Base-by-base conservation (phyloP, 495 filamentous ascomycete genomes). In the Trypethelium eluteriae region DNA sequence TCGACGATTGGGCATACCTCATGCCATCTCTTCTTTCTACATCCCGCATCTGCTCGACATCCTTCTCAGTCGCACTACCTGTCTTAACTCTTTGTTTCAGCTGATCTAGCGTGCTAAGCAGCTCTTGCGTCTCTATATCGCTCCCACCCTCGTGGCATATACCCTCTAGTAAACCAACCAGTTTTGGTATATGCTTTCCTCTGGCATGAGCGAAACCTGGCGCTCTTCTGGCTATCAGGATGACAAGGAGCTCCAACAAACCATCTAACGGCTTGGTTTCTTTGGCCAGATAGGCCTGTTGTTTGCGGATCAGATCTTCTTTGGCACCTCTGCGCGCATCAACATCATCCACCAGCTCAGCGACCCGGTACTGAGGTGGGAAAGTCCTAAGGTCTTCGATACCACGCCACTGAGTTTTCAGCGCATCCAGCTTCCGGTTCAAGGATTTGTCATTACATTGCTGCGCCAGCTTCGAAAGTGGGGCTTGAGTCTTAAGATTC, bases 371-470 rank as follows among this genome's bases (percentile, higher is more conserved):
- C 6, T 34, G 25, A 59, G 53, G 32, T 1, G 53, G 53, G 0
- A 59, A 59, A 59, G 53, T 35, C 36, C 32, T 34, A 35, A 59
- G 53, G 18, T 59, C 32, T 59, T 59, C 53, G 25, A 59, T 7
- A 14, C 32, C 53, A 59, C 32, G 53, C 53, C 53, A 59, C 4
- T 59, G 53, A 18, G 18, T 59, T 14, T 59, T 59, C 2, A 59
- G 53, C 25, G n/a, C 53, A 9, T 59, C 53, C 5, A 59, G 5
- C 53, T 59, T 59, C 5, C 53, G 53, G 32, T 36, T 14, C 53
- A 59, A 36, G 6, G 53, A 18, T 59, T 59, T 59, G 53, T 59
- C 53, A 36, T 59, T 59, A 59, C 53, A 59, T 36, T 59, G 25
- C 7, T 36, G n/a, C 53, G 53, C 53, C 34, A 59, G 53, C 53